A percentile compares a stretch with the other conserved stretches of the same genome.
Conservation (phyloP, 352 stramenopile species). For the Phytophthora parvispora region DNA sequence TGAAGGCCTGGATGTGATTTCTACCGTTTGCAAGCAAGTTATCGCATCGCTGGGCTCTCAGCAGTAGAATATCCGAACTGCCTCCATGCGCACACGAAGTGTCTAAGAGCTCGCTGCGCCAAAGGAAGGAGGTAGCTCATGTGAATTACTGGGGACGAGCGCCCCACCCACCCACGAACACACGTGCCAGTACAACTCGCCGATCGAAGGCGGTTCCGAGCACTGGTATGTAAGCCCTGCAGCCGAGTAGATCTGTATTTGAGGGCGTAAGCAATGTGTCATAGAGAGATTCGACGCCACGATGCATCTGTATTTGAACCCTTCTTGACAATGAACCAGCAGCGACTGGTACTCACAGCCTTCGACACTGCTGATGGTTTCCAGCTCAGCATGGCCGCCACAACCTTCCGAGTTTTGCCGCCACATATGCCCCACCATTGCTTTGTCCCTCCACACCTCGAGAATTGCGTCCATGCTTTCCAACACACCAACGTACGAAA, state of each 20-base stretch:
- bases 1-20: constrained; percentile 58
- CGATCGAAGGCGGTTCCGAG: constrained; percentile 37
- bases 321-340: constrained; percentile 34
- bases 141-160: constrained; percentile 31
- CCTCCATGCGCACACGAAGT: background rate
- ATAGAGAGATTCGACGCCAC: constrained; percentile 45
- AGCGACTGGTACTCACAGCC: constrained; percentile 55
- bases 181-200: constrained; percentile 62
- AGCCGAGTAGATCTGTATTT: constrained; percentile 66
- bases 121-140: constrained; percentile 13
- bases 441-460: constrained; percentile 47
- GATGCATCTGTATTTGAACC: constrained; percentile 47
- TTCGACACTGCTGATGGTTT: constrained; percentile 34
- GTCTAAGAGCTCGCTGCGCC: constrained; percentile 1
- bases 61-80: constrained; percentile 13
- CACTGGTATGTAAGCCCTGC: constrained; percentile 52
- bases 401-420: constrained; percentile 25
- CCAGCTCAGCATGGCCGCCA: constrained; percentile 32
- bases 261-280: constrained; percentile 34
- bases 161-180: constrained; percentile 55
- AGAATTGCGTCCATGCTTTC: constrained; percentile 57
- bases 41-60: constrained; percentile 35
- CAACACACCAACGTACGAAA: constrained; percentile 49
- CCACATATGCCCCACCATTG: constrained; percentile 26
- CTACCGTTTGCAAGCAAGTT: constrained; percentile 46